phyloP scores from a whole-genome alignment of 805 yeast genomes.

The Priceomyces castillae region DNA sequence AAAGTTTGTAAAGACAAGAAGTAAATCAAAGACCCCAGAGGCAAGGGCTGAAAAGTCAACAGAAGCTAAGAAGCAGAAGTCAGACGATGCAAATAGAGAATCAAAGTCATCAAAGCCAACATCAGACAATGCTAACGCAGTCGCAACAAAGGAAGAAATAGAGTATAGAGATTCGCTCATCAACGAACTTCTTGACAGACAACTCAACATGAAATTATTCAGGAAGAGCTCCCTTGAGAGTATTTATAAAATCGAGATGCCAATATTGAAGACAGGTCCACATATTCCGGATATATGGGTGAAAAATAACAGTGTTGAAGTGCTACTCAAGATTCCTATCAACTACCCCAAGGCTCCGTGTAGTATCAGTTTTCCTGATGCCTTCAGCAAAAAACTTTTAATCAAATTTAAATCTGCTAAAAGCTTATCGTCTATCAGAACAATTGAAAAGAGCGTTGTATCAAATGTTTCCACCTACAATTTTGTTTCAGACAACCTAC shows the following conservation, averaged over 20 bases:
- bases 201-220: constrained; percentile 24
- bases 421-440: constrained; percentile 17
- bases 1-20: constrained; percentile 48
- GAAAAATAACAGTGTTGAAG: constrained; percentile 22
- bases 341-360: constrained; percentile 29
- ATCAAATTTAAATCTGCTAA: constrained; percentile 18
- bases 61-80: neutral
- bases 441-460: constrained; percentile 26
- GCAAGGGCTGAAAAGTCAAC: neutral
- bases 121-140: neutral
- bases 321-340: constrained; percentile 32
- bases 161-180: constrained; percentile 17
- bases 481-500: constrained; percentile 18
- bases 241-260: constrained; percentile 32
- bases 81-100: neutral
- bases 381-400: constrained; percentile 29
- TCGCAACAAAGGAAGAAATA: neutral
- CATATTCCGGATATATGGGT: constrained; percentile 31
- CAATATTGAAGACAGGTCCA: constrained; percentile 16
- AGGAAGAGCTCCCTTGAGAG: constrained; percentile 22
- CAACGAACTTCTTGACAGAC: constrained; percentile 26
- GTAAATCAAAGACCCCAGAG: constrained; percentile 3
- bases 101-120: neutral
- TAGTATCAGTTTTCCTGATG: constrained; percentile 24
- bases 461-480: constrained; percentile 18